Evolutionary conservation across 176 grass and related monocot genomes (phyloP).

Genomic region (Lolium perenne): DNA sequence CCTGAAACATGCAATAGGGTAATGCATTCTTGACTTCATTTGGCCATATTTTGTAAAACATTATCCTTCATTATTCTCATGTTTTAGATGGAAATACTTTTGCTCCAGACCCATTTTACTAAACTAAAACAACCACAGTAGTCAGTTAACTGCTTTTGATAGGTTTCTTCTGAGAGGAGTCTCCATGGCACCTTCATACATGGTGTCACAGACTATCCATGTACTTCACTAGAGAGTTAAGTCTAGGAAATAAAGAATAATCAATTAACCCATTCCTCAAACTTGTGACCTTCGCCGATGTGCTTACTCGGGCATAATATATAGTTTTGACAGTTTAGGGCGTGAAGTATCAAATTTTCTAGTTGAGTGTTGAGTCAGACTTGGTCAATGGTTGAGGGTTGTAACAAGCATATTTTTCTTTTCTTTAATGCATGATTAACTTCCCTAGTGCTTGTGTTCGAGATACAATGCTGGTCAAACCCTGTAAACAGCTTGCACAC

Average conservation of each 20-base stretch:
- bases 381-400: not conserved
- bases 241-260: not conserved
- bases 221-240: not conserved
- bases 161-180: not conserved
- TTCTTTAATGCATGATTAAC: not conserved
- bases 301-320: not conserved
- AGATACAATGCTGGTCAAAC: constrained; percentile 2
- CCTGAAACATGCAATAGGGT: not conserved
- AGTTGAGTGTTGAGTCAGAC: constrained; percentile 13
- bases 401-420: not conserved
- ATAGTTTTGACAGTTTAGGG: not conserved
- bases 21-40: not conserved
- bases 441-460: not conserved
- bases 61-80: not conserved
- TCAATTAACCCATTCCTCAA: not conserved
- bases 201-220: not conserved
- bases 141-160: not conserved
- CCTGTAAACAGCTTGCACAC: not conserved
- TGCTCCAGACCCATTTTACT: not conserved
- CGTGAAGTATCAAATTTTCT: constrained; percentile 8
- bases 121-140: not conserved
- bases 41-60: not conserved
- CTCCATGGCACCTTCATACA: not conserved
- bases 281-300: not conserved
- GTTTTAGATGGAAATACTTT: not conserved